Conservation (phyloP, 441 rosid species). For the Biscutella laevigata region DNA sequence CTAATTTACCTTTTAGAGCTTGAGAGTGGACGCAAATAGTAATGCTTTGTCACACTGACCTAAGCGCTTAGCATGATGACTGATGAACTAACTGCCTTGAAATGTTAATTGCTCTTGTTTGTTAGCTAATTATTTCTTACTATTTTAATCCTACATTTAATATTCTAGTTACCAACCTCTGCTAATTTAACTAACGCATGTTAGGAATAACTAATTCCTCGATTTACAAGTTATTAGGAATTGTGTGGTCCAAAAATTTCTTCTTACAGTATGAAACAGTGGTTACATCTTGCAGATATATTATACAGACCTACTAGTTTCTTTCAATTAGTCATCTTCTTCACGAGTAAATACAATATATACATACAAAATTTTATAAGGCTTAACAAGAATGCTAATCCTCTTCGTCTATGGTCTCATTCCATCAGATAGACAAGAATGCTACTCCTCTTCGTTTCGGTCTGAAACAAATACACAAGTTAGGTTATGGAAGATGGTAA, state of each 20-base stretch:
- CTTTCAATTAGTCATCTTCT: not conserved
- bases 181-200: not conserved
- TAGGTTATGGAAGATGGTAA: not conserved
- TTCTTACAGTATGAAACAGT: conserved; percentile 5
- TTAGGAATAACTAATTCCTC: not conserved
- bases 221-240: not conserved
- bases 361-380: no score
- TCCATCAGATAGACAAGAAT: not conserved
- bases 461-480: conserved; percentile 13
- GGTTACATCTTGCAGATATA: not conserved
- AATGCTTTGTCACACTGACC: conserved; percentile 24
- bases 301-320: not conserved
- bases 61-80: conserved; percentile 7
- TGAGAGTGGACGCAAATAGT: conserved; percentile 19
- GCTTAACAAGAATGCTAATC: no score
- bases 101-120: conserved; percentile 18
- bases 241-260: conserved; percentile 3
- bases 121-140: conserved; percentile 1
- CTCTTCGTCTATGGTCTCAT: no score
- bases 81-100: conserved; percentile 19
- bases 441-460: conserved; percentile 18
- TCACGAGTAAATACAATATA: not conserved
- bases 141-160: not conserved
- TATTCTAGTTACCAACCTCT: not conserved
- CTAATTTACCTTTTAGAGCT: conserved; percentile 4